Percentiles rank a stretch among this genome's conserved stretches.
Evolutionary conservation across 1,284 basidiomycete species (phyloP).

Genomic region (Singerocomus rubriflavus): DNA sequence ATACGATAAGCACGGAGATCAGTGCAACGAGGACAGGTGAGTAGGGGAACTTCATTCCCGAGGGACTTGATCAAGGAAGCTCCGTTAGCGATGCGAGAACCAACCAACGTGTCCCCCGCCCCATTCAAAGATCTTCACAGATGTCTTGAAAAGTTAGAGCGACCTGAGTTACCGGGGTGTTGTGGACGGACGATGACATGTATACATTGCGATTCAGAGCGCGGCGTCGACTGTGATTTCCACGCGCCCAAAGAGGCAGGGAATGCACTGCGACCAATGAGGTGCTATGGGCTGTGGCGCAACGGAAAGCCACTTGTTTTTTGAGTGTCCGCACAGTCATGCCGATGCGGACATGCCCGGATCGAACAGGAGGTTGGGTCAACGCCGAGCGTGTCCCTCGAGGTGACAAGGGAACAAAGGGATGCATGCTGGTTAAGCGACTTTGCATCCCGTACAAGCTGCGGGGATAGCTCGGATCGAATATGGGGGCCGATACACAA

Average conservation of each 20-base stretch:
- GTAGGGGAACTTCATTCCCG: constrained; percentile 21
- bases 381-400: not conserved
- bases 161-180: constrained; percentile 3
- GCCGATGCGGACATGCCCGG: not conserved
- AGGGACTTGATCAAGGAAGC: not conserved
- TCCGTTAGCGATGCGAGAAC: not conserved
- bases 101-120: not conserved
- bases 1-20: constrained; percentile 21
- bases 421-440: not conserved
- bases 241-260: not conserved
- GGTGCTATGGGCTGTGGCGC: constrained; percentile 6
- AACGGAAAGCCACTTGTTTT: not conserved
- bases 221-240: not conserved
- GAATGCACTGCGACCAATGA: not conserved
- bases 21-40: constrained; percentile 12
- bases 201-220: not conserved
- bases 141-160: not conserved
- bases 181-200: not conserved
- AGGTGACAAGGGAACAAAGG: constrained; percentile 6
- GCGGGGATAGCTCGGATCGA: constrained; percentile 6
- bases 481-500: not conserved
- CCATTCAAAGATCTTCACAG: constrained; percentile 1
- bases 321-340: not conserved
- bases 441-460: not conserved
- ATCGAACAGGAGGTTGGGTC: not conserved